Percentiles rank a stretch among this genome's conserved stretches.
Evolutionary conservation across 2,329 filamentous ascomycete species (phyloP).

Genomic region (Leptographium wingfieldii): DNA sequence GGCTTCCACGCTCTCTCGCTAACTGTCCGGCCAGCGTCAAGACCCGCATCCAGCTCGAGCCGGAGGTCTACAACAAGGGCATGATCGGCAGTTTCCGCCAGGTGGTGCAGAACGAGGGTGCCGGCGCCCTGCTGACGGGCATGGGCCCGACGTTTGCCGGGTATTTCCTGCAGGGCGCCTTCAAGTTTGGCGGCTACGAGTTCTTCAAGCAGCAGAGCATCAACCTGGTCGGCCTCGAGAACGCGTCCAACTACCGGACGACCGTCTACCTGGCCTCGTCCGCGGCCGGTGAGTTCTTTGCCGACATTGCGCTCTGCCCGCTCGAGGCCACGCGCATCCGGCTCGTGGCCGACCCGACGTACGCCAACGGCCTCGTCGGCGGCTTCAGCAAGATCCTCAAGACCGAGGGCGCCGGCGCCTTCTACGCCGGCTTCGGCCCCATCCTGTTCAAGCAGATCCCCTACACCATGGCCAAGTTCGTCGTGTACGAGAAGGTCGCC

Average conservation of each 20-base stretch:
- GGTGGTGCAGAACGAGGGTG: slow-evolving; percentile 63
- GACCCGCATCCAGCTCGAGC: slow-evolving; percentile 78
- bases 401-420: slow-evolving; percentile 61
- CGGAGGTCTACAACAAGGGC: slow-evolving; percentile 66
- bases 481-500: slow-evolving; percentile 71
- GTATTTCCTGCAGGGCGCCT: slow-evolving; percentile 76
- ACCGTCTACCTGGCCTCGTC: slow-evolving; percentile 57
- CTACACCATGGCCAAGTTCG: slow-evolving; percentile 83
- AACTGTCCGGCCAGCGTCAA: slow-evolving; percentile 50
- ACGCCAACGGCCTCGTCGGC: slow-evolving; percentile 57
- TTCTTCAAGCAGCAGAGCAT: slow-evolving; percentile 80
- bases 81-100: slow-evolving; percentile 68
- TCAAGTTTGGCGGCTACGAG: slow-evolving; percentile 84
- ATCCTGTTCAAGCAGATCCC: slow-evolving; percentile 72
- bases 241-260: slow-evolving; percentile 56
- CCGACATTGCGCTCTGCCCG: slow-evolving; percentile 66
- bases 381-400: slow-evolving; percentile 64
- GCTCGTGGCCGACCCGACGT: slow-evolving; percentile 67
- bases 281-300: slow-evolving; percentile 46
- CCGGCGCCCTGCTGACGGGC: slow-evolving; percentile 65
- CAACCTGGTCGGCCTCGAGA: slow-evolving; percentile 58
- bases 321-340: slow-evolving; percentile 78
- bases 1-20: background rate
- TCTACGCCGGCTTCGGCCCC: slow-evolving; percentile 74
- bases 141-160: slow-evolving; percentile 66